phyloP scores from a whole-genome alignment of 768 basidiomycete genomes.

The Suillus hirtellus region DNA sequence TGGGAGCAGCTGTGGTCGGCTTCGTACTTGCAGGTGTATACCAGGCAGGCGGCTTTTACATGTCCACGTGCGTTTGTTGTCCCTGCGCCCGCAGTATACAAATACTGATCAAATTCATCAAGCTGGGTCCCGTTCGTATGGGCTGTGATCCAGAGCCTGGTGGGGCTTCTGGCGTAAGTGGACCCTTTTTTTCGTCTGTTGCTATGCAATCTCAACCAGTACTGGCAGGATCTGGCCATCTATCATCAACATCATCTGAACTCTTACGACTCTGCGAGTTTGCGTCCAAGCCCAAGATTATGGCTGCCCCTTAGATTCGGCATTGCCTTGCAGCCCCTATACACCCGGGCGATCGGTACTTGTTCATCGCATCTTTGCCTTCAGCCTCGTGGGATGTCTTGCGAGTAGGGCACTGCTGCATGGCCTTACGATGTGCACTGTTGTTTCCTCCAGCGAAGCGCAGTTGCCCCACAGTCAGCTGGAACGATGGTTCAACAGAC shows the following conservation, averaged over 20 bases:
- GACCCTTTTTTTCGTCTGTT: neutral
- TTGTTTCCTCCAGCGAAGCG: neutral
- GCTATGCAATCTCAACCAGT: neutral
- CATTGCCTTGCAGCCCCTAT: conserved; percentile 5
- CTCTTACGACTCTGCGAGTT: neutral
- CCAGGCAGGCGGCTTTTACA: conserved; percentile 36
- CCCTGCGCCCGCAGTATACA: conserved; percentile 1
- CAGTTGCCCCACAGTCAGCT: neutral
- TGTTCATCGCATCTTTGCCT: neutral
- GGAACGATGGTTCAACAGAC: neutral
- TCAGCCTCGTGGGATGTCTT: neutral
- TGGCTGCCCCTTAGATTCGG: neutral
- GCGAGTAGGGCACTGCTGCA: neutral
- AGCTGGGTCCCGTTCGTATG: conserved; percentile 47
- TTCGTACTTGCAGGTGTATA: conserved; percentile 42
- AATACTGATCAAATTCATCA: conserved; percentile 3
- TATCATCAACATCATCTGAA: conserved; percentile 41
- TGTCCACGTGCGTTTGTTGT: conserved; percentile 40
- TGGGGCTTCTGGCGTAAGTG: conserved; percentile 42
- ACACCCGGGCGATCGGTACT: neutral
- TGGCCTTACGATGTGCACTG: neutral
- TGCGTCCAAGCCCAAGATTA: neutral
- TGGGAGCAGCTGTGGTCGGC: conserved; percentile 40
- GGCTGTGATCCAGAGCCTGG: conserved; percentile 41
- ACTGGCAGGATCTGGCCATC: conserved; percentile 43